Base-by-base conservation (phyloP, 2,329 filamentous ascomycete genomes). In the Fusarium staphyleae region DNA sequence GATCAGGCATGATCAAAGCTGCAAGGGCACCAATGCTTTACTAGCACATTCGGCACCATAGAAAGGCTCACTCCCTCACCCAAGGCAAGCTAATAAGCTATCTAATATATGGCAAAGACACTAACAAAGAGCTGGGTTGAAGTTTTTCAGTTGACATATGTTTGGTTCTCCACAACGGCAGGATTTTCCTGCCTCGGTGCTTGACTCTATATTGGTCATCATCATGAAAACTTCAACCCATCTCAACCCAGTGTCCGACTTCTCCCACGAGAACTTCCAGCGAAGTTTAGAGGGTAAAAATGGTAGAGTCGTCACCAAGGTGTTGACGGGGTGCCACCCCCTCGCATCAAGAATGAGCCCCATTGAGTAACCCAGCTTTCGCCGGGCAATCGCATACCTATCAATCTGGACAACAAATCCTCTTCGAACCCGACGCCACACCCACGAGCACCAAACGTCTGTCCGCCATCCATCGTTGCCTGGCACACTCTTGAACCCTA, bases 291-390 rank as follows among this genome's bases (percentile, higher is more conserved):
- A 74, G 68, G 71, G 66, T 69, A 60, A 62, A 65, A 69, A 66
- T 57, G 55, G 42, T 46, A 52, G 44, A 52, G 66, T 64, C 62
- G 55, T 63, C 65, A 52, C 58, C 64, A 40, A 39, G 62, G 35
- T 46, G 49, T 48, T 33, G 47, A 63, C 57, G 62, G 57, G 52
- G 58, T 60, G 28, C 41, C 54, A 28, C 78, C 89, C 89, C 89
- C 91, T 96, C 92, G 93, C 89, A 84, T 92, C 93, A 89, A 97
- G 91, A 97, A 96, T 98, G 92, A 97, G 93, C 93, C 93, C 93
- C 93, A 96, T 98, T 92, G 93, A 96, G 93, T 98, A 96, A 96
- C 90, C 82, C 77, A 74, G 78, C 66, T 69, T 66, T 72, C 66
- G 57, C 70, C 67, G 73, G 78, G 90, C 91, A 96, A 97, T 96